Conservation (phyloP, 129 eudicot genomes). For the Solidago caesia region DNA sequence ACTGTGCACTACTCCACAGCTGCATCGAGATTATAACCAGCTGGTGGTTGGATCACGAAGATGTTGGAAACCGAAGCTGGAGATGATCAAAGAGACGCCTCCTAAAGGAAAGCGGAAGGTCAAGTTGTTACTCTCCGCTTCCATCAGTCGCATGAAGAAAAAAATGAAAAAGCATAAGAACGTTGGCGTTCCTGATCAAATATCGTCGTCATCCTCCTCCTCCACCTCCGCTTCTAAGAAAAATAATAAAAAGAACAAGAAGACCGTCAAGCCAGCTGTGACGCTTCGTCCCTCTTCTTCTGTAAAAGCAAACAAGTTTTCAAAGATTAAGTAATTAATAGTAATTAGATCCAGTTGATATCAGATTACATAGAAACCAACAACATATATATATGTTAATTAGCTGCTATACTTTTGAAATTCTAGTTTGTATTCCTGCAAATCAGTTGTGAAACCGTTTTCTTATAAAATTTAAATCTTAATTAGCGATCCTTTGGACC, state of each 20-base stretch:
- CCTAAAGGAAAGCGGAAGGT: constrained; percentile 33
- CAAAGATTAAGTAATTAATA: background rate
- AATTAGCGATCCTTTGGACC: background rate
- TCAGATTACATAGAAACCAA: constrained; percentile 11
- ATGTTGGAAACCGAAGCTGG: constrained; percentile 69
- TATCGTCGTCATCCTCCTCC: background rate
- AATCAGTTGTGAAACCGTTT: too few species aligned
- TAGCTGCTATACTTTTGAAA: background rate
- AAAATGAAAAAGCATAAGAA: constrained; percentile 20
- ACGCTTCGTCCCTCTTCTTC: background rate
- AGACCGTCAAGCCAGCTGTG: background rate
- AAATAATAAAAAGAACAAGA: constrained; percentile 11
- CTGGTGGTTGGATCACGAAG: constrained; percentile 43
- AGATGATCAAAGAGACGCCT: constrained; percentile 46
- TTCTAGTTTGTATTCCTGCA: too few species aligned
- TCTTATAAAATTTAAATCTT: too few species aligned
- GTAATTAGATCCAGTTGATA: background rate
- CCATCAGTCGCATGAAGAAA: constrained; percentile 35
- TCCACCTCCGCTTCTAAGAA: constrained; percentile 12
- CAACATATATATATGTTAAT: background rate
- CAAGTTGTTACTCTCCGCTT: constrained; percentile 30
- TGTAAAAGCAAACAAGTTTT: constrained; percentile 18
- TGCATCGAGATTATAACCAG: constrained; percentile 54
- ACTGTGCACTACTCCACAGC: constrained; percentile 55
- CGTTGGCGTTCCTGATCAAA: background rate